A percentile compares a stretch with the other conserved stretches of the same genome.
Conservation (phyloP, 768 basidiomycete genomes). For the Agaricus blazei region DNA sequence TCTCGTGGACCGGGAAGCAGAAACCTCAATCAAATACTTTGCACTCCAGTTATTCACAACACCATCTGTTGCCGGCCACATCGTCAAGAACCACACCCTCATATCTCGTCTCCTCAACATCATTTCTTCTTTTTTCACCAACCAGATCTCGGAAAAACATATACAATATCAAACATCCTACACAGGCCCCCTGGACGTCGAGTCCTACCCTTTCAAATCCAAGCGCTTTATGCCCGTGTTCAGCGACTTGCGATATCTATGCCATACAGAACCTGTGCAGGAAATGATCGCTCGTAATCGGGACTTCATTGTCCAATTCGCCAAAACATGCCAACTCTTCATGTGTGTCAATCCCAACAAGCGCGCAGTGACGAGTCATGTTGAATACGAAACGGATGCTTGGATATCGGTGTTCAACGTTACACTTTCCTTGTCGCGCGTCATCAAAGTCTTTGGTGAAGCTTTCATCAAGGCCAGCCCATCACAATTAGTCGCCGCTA, state of each 20-base stretch:
- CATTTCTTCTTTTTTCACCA: slow-evolving; percentile 89
- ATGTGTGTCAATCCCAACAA: slow-evolving; percentile 91
- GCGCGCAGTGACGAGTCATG: slow-evolving; percentile 73
- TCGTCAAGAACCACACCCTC: slow-evolving; percentile 69
- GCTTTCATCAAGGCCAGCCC: slow-evolving; percentile 34
- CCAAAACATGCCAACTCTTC: slow-evolving; percentile 81
- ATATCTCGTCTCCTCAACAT: slow-evolving; percentile 75
- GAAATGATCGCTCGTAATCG: slow-evolving; percentile 66
- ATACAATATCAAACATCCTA: slow-evolving; percentile 42
- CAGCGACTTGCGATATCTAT: slow-evolving; percentile 82
- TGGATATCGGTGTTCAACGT: slow-evolving; percentile 98
- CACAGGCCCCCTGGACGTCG: slow-evolving; percentile 55
- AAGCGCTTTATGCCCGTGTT: slow-evolving; percentile 97
- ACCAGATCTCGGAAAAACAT: slow-evolving; percentile 73
- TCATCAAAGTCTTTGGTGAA: slow-evolving; percentile 87
- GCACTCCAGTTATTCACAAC: slow-evolving; percentile 91
- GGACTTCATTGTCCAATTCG: slow-evolving; percentile 65
- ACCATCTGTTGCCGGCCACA: slow-evolving; percentile 76
- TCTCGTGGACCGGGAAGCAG: slow-evolving; percentile 88
- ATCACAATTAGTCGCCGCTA: slow-evolving; percentile 1
- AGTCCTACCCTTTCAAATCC: slow-evolving; percentile 84
- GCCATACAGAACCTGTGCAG: slow-evolving; percentile 77
- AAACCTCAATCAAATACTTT: slow-evolving; percentile 92
- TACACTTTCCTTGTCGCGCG: slow-evolving; percentile 81
- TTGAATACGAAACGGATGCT: slow-evolving; percentile 95